Conservation (phyloP, 306 rosid genomes). For the Leucaena leucocephala region DNA sequence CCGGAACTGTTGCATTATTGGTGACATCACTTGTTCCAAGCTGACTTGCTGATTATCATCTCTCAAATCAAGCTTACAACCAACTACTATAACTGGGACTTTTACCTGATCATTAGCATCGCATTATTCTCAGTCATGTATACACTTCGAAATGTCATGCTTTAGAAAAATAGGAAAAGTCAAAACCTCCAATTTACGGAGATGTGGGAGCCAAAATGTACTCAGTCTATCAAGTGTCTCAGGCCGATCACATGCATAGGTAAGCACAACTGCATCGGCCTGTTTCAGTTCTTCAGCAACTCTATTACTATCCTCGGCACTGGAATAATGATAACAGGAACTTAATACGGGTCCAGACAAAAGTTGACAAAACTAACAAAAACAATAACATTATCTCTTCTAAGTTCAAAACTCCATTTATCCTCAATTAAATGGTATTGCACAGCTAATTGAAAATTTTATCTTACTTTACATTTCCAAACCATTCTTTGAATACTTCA, state of each 20-base stretch:
- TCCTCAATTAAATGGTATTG: too few relatives aligned
- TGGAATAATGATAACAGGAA: conserved; percentile 23
- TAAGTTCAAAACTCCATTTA: too few relatives aligned
- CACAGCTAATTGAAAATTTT: too few relatives aligned
- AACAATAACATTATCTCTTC: too few relatives aligned
- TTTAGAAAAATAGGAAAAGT: background rate
- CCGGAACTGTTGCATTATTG: conserved; percentile 96
- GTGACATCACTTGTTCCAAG: conserved; percentile 93
- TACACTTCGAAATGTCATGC: background rate
- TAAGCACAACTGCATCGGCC: conserved; percentile 78
- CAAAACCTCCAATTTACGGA: conserved; percentile 83
- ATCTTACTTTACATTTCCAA: too few relatives aligned
- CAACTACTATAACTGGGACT: conserved; percentile 92
- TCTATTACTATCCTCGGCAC: conserved; percentile 67
- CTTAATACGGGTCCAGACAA: too few relatives aligned
- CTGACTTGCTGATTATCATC: conserved; percentile 86
- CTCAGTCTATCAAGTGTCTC: conserved; percentile 81
- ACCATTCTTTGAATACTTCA: too few relatives aligned
- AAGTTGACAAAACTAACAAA: background rate
- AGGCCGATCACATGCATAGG: conserved; percentile 44
- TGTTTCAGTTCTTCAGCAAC: conserved; percentile 91
- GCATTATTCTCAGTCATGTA: conserved; percentile 29
- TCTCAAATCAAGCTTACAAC: conserved; percentile 93
- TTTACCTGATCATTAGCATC: conserved; percentile 65
- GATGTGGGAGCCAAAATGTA: conserved; percentile 88